Evolutionary conservation across 2,329 filamentous ascomycete genomes (phyloP).

Genomic region (Fusarium acutatum): DNA sequence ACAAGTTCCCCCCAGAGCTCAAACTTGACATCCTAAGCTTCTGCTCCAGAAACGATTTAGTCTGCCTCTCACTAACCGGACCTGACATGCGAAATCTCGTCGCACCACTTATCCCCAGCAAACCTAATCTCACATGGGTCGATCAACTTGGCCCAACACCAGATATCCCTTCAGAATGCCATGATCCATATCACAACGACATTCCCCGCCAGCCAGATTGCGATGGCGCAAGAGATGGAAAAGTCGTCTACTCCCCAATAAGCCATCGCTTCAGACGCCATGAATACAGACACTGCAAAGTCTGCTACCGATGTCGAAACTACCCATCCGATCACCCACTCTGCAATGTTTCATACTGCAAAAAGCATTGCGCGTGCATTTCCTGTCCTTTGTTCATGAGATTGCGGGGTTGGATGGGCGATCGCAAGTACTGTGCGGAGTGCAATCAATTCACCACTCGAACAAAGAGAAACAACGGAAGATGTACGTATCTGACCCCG

Average conservation of each 20-base stretch:
- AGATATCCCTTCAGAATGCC: background rate
- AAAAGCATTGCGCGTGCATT: conserved; percentile 7
- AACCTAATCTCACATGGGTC: background rate
- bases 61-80: conserved; percentile 2
- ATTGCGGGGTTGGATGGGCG: conserved; percentile 8
- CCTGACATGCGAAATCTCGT: background rate
- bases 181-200: accelerated
- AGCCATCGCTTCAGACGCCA: background rate
- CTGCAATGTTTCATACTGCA: background rate
- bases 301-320: background rate
- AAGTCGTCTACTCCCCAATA: accelerated
- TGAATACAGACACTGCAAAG: accelerated
- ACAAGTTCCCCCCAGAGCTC: conserved; percentile 1
- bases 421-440: background rate
- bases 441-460: background rate
- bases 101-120: background rate
- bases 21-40: background rate
- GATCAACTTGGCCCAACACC: background rate
- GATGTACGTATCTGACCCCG: background rate
- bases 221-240: accelerated
- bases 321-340: background rate
- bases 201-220: background rate
- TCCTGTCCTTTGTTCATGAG: conserved; percentile 6
- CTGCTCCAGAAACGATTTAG: background rate
- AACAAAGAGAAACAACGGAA: background rate